Evolutionary conservation across 208 protist species (phyloP), one percentile per base, ranked within the genome.

Genomic region (Vickermania spadyakhi): DNA sequence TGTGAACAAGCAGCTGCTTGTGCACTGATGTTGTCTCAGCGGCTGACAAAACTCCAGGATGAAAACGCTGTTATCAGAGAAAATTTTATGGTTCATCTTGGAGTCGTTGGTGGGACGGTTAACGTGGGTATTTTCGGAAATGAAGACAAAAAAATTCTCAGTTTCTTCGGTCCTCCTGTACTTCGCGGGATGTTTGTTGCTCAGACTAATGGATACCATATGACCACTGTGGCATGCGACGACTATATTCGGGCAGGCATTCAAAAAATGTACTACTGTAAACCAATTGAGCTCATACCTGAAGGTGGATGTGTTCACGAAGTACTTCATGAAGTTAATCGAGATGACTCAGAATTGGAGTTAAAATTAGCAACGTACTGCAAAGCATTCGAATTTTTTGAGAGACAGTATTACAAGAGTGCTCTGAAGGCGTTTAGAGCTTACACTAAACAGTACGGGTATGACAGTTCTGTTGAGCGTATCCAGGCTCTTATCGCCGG

Each of bases 391-490:
- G 58, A 65, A n/a, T 50, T 71, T 3, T 71, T 59, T 58, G 66
- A 71, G 55, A 62, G 49, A 31, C 45, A 64, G 60, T 62, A 56
- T 30, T 66, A 71, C 66, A 45, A 51, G 22, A 50, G 55, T 28
- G 58, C 66, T 22, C 52, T 71, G 3, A 64, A 60, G 36, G 66
- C 66, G 21, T 71, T 71, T 29, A 29, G 66, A 2, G 4, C 30
- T 2, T 71, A 71, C 52, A 71, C 66, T 4, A 71, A 71, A 31
- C 49, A 61, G 60, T 71, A 71, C 50, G 66, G 66, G 2, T 71
- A 71, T 27, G 66, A 71, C 41, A 71, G 58, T 50, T 66, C 59
- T 42, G 66, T 71, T 26, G 58, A 71, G 31, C 66, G 66, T 51
- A 71, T 71, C 30, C 66, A 71, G 30, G 5, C 49, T 2, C 60